These are phyloP conservation scores for Vachellia pachyceras DNA, from an alignment of 306 rosid species.

Conservation along the genomic window DNA sequence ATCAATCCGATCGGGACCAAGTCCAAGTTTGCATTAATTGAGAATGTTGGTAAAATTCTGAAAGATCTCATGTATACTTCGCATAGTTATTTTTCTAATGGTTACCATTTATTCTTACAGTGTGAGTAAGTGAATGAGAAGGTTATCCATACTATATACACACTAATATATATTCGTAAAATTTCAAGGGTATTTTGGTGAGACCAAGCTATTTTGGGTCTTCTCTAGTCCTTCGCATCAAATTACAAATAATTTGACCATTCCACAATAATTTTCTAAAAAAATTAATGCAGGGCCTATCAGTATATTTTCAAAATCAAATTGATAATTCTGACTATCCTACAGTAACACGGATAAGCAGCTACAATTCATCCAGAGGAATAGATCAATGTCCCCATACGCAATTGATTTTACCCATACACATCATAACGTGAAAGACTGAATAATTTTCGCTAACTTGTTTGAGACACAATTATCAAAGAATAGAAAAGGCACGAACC, in stretches of 20 bases:
- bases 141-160: not conserved
- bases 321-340: not conserved
- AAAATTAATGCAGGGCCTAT: not conserved
- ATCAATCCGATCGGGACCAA: not conserved
- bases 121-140: not conserved
- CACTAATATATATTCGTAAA: not conserved
- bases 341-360: not conserved
- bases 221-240: not conserved
- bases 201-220: not conserved
- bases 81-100: not conserved
- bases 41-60: not conserved
- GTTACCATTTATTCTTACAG: not conserved
- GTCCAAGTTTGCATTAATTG: not conserved
- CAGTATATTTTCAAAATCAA: not conserved
- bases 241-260: not conserved
- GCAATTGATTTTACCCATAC: not conserved
- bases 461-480: not conserved
- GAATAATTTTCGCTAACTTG: not conserved
- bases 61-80: not conserved
- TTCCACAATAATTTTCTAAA: not conserved
- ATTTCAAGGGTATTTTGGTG: not conserved
- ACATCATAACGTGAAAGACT: not conserved
- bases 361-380: not conserved
- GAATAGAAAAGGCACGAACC: slow-evolving; percentile 42
- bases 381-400: not conserved